A percentile compares a stretch with the other conserved stretches of the same genome.
These are phyloP conservation scores for Sclerotinia nivalis DNA, from an alignment of 2,329 filamentous ascomycete genomes.

Conservation along the genomic window DNA sequence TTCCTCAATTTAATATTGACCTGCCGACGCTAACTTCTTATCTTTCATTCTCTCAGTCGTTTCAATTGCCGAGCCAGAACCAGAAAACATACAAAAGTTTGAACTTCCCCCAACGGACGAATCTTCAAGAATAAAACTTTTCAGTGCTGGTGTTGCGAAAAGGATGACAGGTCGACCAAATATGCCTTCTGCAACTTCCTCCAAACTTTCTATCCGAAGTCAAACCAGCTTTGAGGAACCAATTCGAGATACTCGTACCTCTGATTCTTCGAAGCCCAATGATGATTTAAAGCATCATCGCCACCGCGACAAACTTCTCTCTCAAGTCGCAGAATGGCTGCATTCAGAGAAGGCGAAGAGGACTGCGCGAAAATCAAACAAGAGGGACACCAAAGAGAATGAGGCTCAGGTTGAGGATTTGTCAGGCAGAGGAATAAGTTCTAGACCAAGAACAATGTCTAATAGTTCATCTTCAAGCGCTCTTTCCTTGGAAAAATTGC, in stretches of 20 bases:
- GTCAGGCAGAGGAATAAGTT: constrained; percentile 24
- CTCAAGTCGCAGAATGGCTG: constrained; percentile 81
- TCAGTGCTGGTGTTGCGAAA: constrained; percentile 32
- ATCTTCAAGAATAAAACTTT: constrained; percentile 34
- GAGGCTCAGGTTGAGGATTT: constrained; percentile 18
- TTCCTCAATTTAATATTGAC: constrained; percentile 11
- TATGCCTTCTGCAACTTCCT: constrained; percentile 30
- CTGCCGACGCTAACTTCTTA: constrained; percentile 12
- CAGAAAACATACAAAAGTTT: constrained; percentile 30
- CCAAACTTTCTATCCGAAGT: constrained; percentile 33
- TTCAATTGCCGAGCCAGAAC: constrained; percentile 37
- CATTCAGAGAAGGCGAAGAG: constrained; percentile 74
- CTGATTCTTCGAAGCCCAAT: constrained; percentile 24
- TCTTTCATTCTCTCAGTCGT: constrained; percentile 36
- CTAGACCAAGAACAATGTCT: constrained; percentile 51
- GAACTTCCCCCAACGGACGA: constrained; percentile 30
- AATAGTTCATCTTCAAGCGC: constrained; percentile 67
- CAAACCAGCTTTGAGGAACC: constrained; percentile 36
- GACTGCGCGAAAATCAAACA: constrained; percentile 53
- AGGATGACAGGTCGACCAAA: constrained; percentile 36
- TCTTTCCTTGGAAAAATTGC: constrained; percentile 75
- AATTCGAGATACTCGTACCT: not conserved
- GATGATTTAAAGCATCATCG: constrained; percentile 36
- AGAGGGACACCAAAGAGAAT: constrained; percentile 38
- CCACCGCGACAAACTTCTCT: constrained; percentile 57